Percentiles rank a stretch among this genome's conserved stretches.
phyloP scores from a whole-genome alignment of 2,329 filamentous ascomycete species.

The Monilinia fructigena region DNA sequence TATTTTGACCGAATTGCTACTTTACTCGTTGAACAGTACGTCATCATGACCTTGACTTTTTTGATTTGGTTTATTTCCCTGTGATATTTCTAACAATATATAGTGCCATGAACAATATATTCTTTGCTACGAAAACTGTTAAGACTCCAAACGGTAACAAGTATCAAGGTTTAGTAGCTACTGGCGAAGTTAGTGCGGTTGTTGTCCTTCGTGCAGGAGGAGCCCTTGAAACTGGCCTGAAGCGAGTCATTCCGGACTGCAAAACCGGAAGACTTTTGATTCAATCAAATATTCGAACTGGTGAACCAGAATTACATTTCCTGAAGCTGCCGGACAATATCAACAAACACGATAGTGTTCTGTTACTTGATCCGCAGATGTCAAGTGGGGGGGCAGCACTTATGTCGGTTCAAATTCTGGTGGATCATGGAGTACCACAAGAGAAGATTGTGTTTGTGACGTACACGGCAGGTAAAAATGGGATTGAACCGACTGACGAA shows the following conservation, averaged over 20 bases:
- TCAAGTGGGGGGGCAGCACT: constrained; percentile 79
- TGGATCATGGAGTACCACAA: constrained; percentile 87
- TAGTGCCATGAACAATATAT: constrained; percentile 74
- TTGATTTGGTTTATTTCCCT: neutral
- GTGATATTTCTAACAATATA: constrained; percentile 21
- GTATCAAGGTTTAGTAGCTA: constrained; percentile 70
- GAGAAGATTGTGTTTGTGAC: constrained; percentile 89
- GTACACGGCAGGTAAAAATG: constrained; percentile 80
- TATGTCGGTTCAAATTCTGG: constrained; percentile 94
- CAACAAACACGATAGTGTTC: constrained; percentile 70
- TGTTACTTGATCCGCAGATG: constrained; percentile 93
- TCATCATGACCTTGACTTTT: constrained; percentile 24
- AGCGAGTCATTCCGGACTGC: constrained; percentile 89
- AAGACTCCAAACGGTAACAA: constrained; percentile 66
- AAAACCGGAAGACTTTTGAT: constrained; percentile 86
- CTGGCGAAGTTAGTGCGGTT: constrained; percentile 79
- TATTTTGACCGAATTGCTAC: constrained; percentile 90
- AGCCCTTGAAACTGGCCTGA: constrained; percentile 82
- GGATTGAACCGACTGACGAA: constrained; percentile 82
- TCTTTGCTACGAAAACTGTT: constrained; percentile 63
- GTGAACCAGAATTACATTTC: constrained; percentile 92
- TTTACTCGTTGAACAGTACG: constrained; percentile 76
- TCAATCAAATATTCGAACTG: constrained; percentile 79
- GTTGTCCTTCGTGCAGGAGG: constrained; percentile 86
- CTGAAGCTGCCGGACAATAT: constrained; percentile 76